Evolutionary conservation across 2,329 filamentous ascomycete genomes (phyloP), one percentile per base, ranked within the genome.

Genomic region (Pseudogymnoascus sp.): DNA sequence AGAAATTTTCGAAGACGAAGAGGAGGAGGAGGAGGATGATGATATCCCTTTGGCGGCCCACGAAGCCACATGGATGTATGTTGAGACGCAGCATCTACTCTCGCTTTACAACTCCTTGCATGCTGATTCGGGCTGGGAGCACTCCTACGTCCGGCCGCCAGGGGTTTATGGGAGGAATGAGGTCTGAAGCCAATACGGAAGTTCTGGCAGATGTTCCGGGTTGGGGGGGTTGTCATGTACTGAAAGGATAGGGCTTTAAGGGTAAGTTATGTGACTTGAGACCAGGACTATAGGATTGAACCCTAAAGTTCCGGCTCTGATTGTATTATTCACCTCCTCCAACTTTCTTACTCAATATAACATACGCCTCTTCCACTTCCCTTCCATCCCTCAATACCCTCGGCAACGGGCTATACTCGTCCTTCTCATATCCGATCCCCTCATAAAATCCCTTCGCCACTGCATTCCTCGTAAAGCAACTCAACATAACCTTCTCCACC

Each of bases 401-500:
- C 35, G 82, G 78, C 37, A 71, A 71, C 0, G 85, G 86, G 12
- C 84, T 86, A 59, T 78, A 81, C 7, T 78, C 79, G 67, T 88
- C 85, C 50, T 74, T 77, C 38, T 66, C 74, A 69, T 84, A 88
- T 0, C 88, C 88, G 11, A 85, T 72, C 65, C 78, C 82, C 56
- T 78, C 73, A 73, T 92, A 92, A 68, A 91, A 88, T 2, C 68
- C 70, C 41, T 82, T 75, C 0, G 82, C 89, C 2, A 74, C 74
- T 33, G 74, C 67, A 70, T 92, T 92, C 65, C 79, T 78, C 61
- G 81, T 74, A 70, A 90, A 91, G 70, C 88, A 89, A 1, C 88
- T 91, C 69, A 92, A 76, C 89, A 92, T 92, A 53, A 85, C 79
- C 74, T 91, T 91, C 22, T 78, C 74, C 53, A 89, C 78, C 0